phyloP scores from a whole-genome alignment of 2,329 filamentous ascomycete species.

The Calonectria montana region DNA sequence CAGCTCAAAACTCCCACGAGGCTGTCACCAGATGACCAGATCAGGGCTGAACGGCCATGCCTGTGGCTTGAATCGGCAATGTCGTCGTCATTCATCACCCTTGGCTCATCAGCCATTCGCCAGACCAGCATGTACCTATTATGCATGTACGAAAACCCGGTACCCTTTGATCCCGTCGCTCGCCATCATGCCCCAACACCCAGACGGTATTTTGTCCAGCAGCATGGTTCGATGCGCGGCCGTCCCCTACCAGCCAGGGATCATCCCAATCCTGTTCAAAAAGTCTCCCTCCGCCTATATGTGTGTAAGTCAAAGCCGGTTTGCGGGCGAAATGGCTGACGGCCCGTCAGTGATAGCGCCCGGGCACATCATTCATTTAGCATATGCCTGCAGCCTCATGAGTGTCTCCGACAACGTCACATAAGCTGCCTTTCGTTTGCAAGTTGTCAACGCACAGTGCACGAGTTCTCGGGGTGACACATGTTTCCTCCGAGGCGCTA shows the following conservation, averaged over 20 bases:
- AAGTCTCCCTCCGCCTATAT: conserved; percentile 2
- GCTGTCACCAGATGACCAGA: conserved; percentile 3
- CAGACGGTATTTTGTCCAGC: conserved; percentile 3
- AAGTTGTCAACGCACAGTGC: conserved; percentile 25
- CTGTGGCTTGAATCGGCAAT: neutral
- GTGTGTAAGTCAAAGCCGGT: conserved; percentile 11
- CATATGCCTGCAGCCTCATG: neutral
- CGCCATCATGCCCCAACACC: conserved; percentile 4
- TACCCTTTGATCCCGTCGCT: neutral
- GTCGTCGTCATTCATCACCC: conserved; percentile 13
- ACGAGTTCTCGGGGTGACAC: conserved; percentile 4
- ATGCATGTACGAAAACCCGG: neutral
- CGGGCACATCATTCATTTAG: neutral
- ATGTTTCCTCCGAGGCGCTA: conserved; percentile 20
- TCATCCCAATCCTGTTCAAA: conserved; percentile 16
- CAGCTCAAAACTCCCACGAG: conserved; percentile 6
- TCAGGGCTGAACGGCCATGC: conserved; percentile 1
- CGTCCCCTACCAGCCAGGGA: conserved; percentile 13
- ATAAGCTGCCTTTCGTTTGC: neutral
- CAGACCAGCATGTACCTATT: neutral
- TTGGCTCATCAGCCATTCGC: conserved; percentile 1
- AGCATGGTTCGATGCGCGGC: conserved; percentile 24
- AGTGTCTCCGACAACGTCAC: neutral
- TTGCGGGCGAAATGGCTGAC: neutral
- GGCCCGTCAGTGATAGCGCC: neutral